Conservation (phyloP, 2,329 filamentous ascomycete species). For the Cryphonectria naterciae region DNA sequence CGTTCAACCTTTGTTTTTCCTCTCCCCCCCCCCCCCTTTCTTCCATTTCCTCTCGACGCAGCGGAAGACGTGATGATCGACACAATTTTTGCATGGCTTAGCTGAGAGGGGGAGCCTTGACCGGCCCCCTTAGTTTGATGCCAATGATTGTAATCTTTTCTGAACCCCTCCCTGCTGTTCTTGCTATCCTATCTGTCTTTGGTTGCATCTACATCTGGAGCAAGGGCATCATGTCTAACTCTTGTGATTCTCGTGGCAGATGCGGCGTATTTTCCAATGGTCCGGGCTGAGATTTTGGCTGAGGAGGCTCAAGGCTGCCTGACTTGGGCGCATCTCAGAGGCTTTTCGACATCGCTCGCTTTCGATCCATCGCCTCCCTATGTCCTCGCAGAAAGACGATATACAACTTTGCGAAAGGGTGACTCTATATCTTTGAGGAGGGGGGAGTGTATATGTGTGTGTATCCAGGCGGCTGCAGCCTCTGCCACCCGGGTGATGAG, state of each 20-base stretch:
- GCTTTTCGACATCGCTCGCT: neutral
- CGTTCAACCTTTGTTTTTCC: neutral
- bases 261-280: neutral
- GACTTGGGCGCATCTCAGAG: neutral
- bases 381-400: neutral
- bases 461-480: neutral
- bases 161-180: constrained; percentile 5
- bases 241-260: neutral
- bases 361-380: neutral
- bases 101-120: constrained; percentile 25
- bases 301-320: neutral
- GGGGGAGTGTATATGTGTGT: neutral
- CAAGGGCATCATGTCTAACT: neutral
- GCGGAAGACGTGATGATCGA: constrained; percentile 17
- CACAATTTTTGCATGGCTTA: constrained; percentile 31
- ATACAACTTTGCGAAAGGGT: too few species aligned
- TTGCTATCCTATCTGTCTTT: neutral
- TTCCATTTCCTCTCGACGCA: neutral
- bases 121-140: constrained; percentile 26
- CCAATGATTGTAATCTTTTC: constrained; percentile 20
- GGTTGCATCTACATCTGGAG: neutral
- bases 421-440: too few species aligned
- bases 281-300: neutral
- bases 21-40: neutral
- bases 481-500: too few species aligned